Evolutionary conservation across 768 basidiomycete genomes (phyloP).

Genomic region (Baorangia bicolor): DNA sequence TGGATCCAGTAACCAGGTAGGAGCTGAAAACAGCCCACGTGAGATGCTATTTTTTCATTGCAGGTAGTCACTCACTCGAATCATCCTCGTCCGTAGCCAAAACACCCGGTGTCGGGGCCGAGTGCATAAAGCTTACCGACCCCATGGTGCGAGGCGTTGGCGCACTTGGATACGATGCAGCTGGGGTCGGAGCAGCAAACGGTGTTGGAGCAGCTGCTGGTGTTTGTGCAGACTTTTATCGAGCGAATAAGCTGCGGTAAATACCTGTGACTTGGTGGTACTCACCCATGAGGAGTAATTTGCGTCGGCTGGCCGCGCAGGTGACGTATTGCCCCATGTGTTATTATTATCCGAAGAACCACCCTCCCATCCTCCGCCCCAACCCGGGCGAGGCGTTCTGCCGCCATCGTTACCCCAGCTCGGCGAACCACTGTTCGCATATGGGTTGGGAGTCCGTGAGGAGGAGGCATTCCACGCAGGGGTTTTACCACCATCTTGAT

Average conservation of each 20-base stretch:
- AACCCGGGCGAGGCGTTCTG: slow-evolving; percentile 50
- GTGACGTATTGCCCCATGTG: slow-evolving; percentile 32
- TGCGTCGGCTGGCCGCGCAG: slow-evolving; percentile 31
- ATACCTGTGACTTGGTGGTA: slow-evolving; percentile 21
- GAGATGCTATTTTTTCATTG: slow-evolving; percentile 12
- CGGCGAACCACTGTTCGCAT: slow-evolving; percentile 28
- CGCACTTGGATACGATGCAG: slow-evolving; percentile 30
- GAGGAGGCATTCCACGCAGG: slow-evolving; percentile 50
- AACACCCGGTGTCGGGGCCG: slow-evolving; percentile 34
- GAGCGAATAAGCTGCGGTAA: slow-evolving; percentile 13
- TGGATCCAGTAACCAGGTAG: slow-evolving; percentile 29
- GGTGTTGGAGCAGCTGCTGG: slow-evolving; percentile 42
- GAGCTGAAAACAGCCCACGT: slow-evolving; percentile 22
- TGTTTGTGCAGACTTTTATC: slow-evolving; percentile 36
- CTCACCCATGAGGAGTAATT: slow-evolving; percentile 34
- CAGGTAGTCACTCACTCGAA: slow-evolving; percentile 19
- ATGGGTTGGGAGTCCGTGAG: slow-evolving; percentile 55
- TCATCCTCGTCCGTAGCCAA: slow-evolving; percentile 29
- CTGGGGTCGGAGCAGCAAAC: slow-evolving; percentile 32
- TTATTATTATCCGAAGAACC: slow-evolving; percentile 19
- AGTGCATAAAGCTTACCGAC: slow-evolving; percentile 20
- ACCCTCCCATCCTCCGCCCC: slow-evolving; percentile 34
- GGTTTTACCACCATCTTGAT: slow-evolving; percentile 43
- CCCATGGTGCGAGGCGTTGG: slow-evolving; percentile 33
- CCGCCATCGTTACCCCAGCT: slow-evolving; percentile 38